Evolutionary conservation across 331 rosid genomes (phyloP), one percentile per base, ranked within the genome.

Genomic region (Quercus tomentella): DNA sequence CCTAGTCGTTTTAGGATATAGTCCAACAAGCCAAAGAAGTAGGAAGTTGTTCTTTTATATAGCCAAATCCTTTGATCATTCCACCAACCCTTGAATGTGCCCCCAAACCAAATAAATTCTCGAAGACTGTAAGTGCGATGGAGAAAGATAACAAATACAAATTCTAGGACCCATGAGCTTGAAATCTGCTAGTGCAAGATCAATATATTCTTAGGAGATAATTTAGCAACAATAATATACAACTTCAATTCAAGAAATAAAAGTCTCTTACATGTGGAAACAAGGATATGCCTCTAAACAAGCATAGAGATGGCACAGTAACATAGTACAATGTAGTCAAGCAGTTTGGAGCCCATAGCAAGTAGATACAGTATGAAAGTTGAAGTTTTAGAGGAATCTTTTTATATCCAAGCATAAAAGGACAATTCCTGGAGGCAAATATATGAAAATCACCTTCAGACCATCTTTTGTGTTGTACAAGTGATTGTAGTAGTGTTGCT

Each of bases 381-480:
- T 70, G 94, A 26, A 82, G 92, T 37, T 88, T 90, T 1, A 82
- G 17, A 66, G 83, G 85, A 10, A 91, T 83, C 66, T 76, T 82
- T 66, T 87, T 87, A 51, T 23, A 25, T 21, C 84, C 88, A 82
- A 56, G 73, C 89, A 82, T 75, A 7, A 69, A 72, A 33, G 94
- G 83, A 76, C 90, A 84, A 33, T 79, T 80, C 82, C 81, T 87
- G 0, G 97, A 91, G 75, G 90, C 78, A 17, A 86, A 6, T 25
- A 93, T 77, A 16, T 81, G 91, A 28, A 93, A 77, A 6, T 80
- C 80, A 14, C 98, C 98, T 89, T 89, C 90, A 2, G 89, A 85
- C 97, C 93, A 89, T 88, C 98, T 88, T 86, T 89, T 93, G 41
- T 89, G 92, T 69, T 91, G 93, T 56, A 89, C 80, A 23, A 92